Base-by-base conservation (phyloP, 2,329 filamentous ascomycete genomes). In the Colletotrichum sp. region DNA sequence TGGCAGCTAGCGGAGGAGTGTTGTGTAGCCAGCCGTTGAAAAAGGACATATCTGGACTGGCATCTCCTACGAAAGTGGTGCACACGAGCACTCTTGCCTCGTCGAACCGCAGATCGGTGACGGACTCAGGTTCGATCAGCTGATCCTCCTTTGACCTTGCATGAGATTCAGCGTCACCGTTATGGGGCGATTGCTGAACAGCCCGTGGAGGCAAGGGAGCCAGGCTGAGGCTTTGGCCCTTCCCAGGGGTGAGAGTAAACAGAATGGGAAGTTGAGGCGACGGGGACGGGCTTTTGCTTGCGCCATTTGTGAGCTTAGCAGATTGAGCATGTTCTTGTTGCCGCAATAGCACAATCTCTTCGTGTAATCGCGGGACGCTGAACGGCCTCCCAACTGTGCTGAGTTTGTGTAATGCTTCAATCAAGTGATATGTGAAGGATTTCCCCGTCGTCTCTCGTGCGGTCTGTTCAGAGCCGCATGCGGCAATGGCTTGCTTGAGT, bases 21-120 rank as follows among this genome's bases (percentile, higher is more conserved):
- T 90, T 89, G 59, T 90, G 88, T n/a, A 93, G 84, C 91, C 91
- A 93, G 75, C 91, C 88, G 72, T 91, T 89, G 79, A 92, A 93
- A 71, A 87, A 92, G 5, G 89, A 88, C 90, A 93, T 92, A 75
- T 93, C 90, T 15, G 90, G 86, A 76, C 89, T 92, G 5, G 90
- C 89, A 76, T 93, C 91, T 33, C 91, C 91, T 33, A 92, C 89
- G 78, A 92, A 93, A 0, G 91, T 93, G 0, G 91, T 93, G 79
- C 91, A 93, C 3, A 92, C 91, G 13, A 93, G 82, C n/a, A 92
- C 89, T 75, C 91, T 86, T 11, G 88, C 85, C 77, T 93, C 90
- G 36, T 92, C 90, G 77, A 93, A 92, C 12, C 87, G 88, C 24
- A 93, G 82, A 76, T 91, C 89, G 7, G 87, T 83, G 3, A 88